A percentile compares a stretch with the other conserved stretches of the same genome.
These are phyloP conservation scores for Solanum stenotomum DNA, from an alignment of 257 asterid species.

Conservation along the genomic window DNA sequence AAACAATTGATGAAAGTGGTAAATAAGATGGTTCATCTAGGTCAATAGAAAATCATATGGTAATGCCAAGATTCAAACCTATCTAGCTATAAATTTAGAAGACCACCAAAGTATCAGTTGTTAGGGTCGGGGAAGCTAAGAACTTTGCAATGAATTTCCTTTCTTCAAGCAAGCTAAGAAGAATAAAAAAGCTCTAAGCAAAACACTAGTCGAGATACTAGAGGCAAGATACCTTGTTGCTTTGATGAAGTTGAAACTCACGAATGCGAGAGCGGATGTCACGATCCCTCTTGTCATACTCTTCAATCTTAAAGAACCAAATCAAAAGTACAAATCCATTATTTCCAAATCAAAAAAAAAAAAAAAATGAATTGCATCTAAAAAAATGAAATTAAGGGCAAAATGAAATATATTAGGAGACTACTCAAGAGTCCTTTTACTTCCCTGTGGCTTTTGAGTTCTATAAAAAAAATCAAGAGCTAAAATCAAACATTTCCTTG, in stretches of 20 bases:
- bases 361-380: neutral
- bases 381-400: neutral
- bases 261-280: slow-evolving; percentile 35
- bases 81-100: neutral
- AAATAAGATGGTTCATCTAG: neutral
- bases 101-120: neutral
- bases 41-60: neutral
- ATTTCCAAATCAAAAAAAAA: neutral
- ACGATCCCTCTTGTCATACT: slow-evolving; percentile 31
- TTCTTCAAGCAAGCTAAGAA: neutral
- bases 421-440: neutral
- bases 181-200: neutral
- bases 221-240: slow-evolving; percentile 41
- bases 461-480: neutral
- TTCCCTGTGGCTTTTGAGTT: neutral
- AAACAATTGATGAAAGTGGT: neutral
- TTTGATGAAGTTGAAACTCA: slow-evolving; percentile 55
- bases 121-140: neutral
- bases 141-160: neutral
- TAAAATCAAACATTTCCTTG: neutral
- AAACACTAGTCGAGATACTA: neutral
- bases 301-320: slow-evolving; percentile 41
- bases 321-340: slow-evolving; percentile 2
- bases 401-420: neutral
- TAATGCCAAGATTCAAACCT: neutral